Conservation (phyloP, 371 early-diverging fungal species). For the Parasitella parasitica region DNA sequence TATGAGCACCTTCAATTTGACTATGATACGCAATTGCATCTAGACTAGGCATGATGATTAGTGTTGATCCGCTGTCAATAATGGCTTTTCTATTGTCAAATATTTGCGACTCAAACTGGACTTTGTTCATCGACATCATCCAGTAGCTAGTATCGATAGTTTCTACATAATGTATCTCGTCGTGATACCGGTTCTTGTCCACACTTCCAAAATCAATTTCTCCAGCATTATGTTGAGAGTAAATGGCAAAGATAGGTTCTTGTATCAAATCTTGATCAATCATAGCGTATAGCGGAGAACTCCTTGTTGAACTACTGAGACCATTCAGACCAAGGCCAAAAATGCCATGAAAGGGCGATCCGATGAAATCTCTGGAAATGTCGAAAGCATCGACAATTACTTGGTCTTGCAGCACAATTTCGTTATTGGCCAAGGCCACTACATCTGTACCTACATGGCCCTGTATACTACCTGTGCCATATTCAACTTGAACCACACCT, state of each 20-base stretch:
- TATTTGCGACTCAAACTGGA: conserved; percentile 35
- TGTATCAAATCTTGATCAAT: conserved; percentile 59
- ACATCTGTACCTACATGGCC: conserved; percentile 54
- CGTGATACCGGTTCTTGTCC: conserved; percentile 51
- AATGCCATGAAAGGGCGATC: conserved; percentile 65
- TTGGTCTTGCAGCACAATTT: conserved; percentile 39
- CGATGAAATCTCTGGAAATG: conserved; percentile 57
- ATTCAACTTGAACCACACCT: conserved; percentile 48
- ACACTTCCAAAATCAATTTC: conserved; percentile 72
- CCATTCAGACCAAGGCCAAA: conserved; percentile 66
- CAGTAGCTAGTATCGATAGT: conserved; percentile 76
- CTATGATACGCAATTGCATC: conserved; percentile 71
- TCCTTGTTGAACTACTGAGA: conserved; percentile 37
- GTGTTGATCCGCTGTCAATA: conserved; percentile 66
- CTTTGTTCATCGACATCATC: conserved; percentile 66
- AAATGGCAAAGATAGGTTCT: conserved; percentile 74
- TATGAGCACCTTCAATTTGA: conserved; percentile 56
- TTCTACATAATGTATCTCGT: conserved; percentile 62
- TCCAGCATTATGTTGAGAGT: conserved; percentile 56
- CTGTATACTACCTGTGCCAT: conserved; percentile 64
- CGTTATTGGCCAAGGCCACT: conserved; percentile 41
- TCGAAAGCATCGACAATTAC: conserved; percentile 56
- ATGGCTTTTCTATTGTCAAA: conserved; percentile 45
- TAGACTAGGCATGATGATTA: conserved; percentile 65
- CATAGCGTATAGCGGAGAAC: conserved; percentile 68